These are phyloP conservation scores for Aspergillus sclerotioniger DNA, from an alignment of 495 filamentous ascomycete genomes.

Conservation along the genomic window DNA sequence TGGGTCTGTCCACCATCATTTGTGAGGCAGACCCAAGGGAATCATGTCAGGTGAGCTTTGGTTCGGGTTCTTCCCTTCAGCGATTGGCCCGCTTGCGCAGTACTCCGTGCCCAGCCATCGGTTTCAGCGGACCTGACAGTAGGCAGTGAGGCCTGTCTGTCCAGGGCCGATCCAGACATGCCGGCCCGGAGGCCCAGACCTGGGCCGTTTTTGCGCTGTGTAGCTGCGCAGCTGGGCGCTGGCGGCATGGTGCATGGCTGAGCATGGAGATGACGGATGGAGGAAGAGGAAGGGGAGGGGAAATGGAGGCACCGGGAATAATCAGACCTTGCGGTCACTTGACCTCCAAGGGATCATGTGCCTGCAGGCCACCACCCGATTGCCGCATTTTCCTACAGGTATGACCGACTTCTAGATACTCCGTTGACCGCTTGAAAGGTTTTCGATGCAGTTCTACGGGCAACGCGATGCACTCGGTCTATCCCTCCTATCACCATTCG, in stretches of 20 bases:
- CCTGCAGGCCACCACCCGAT: neutral
- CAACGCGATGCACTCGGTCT: too few relatives aligned
- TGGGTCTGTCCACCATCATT: neutral
- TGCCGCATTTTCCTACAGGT: too few relatives aligned
- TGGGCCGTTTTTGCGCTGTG: neutral
- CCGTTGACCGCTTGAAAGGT: too few relatives aligned
- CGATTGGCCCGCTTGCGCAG: neutral
- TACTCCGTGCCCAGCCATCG: neutral
- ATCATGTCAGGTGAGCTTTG: neutral
- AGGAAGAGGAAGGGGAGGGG: neutral
- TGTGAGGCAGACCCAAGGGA: neutral
- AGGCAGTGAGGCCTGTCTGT: neutral
- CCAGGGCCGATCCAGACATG: neutral
- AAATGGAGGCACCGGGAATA: neutral
- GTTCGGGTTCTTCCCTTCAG: neutral
- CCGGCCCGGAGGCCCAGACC: neutral
- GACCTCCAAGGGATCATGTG: neutral
- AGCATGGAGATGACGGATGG: neutral
- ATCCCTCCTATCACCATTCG: too few relatives aligned
- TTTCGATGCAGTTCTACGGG: too few relatives aligned
- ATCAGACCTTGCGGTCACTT: neutral
- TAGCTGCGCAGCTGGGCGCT: neutral
- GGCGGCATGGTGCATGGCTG: neutral
- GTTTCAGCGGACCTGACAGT: neutral
- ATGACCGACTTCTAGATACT: too few relatives aligned